These are phyloP conservation scores for Bretschneidera sinensis DNA, from an alignment of 345 rosid genomes.

Conservation along the genomic window DNA sequence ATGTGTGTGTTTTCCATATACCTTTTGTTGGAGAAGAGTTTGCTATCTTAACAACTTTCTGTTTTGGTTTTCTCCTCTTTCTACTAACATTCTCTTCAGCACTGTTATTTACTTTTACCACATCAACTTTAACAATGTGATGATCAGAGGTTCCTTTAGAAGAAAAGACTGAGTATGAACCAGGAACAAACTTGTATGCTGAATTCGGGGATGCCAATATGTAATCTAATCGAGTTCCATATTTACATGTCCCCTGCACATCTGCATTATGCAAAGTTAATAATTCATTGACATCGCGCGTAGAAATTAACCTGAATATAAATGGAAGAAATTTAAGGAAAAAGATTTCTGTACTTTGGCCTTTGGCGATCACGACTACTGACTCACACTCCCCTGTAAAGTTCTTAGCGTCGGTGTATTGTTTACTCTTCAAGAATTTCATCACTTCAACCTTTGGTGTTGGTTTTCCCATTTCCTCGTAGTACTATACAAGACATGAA, in stretches of 20 bases:
- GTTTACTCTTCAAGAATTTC: slow-evolving; percentile 69
- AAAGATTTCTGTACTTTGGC: slow-evolving; percentile 61
- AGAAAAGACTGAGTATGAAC: slow-evolving; percentile 82
- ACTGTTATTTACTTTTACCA: slow-evolving; percentile 25
- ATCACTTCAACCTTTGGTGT: slow-evolving; percentile 80
- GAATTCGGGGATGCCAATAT: slow-evolving; percentile 73
- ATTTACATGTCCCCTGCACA: slow-evolving; percentile 97
- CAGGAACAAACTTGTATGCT: slow-evolving; percentile 69
- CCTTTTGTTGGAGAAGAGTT: slow-evolving; percentile 41
- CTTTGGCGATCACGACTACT: slow-evolving; percentile 86
- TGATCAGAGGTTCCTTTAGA: slow-evolving; percentile 97
- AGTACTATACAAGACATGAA: slow-evolving; percentile 39
- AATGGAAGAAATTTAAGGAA: background rate
- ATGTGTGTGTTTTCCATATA: slow-evolving; percentile 48
- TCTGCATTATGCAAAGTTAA: slow-evolving; percentile 40
- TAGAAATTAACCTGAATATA: background rate
- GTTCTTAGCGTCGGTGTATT: slow-evolving; percentile 80
- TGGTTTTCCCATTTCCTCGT: slow-evolving; percentile 96
- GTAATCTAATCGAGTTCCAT: slow-evolving; percentile 91
- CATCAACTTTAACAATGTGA: slow-evolving; percentile 87
- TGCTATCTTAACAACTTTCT: slow-evolving; percentile 41
- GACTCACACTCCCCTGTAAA: slow-evolving; percentile 92
- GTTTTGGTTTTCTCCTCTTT: slow-evolving; percentile 33
- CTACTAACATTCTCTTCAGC: slow-evolving; percentile 11
- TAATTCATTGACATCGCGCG: background rate